Conservation (phyloP, 2,329 filamentous ascomycete species). For the Trichoderma endophyticum region DNA sequence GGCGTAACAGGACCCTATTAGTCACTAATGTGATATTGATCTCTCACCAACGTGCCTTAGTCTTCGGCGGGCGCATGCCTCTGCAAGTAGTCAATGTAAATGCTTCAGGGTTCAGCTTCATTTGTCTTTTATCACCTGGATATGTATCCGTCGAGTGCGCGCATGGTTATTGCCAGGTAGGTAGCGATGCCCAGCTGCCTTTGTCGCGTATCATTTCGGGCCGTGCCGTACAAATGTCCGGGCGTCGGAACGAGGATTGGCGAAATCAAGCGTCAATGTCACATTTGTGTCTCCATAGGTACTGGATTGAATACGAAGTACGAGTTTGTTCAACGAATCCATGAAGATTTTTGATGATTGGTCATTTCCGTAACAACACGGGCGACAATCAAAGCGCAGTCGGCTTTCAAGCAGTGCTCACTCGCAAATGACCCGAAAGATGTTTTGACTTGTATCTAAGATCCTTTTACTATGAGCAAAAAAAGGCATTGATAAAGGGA, state of each 20-base stretch:
- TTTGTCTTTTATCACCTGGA: background rate
- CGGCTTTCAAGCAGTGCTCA: background rate
- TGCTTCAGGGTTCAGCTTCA: background rate
- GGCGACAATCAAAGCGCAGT: background rate
- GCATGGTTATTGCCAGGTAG: background rate
- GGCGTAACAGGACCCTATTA: background rate
- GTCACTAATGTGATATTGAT: background rate
- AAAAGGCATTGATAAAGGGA: background rate
- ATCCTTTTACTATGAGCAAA: too few relatives aligned
- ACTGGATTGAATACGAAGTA: background rate
- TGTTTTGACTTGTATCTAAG: too few relatives aligned
- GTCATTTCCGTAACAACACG: background rate
- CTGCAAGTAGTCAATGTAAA: background rate
- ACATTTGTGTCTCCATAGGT: background rate
- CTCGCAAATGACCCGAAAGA: too few relatives aligned
- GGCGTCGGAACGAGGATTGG: background rate
- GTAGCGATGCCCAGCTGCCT: background rate
- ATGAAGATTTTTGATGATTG: too few relatives aligned
- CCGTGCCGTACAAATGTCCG: slow-evolving; percentile 2
- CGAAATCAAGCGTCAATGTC: background rate
- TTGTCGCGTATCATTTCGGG: background rate
- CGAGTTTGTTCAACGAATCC: too few relatives aligned
- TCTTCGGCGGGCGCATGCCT: background rate
- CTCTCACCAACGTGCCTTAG: background rate
- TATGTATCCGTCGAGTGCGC: background rate